phyloP scores from a whole-genome alignment of 2,329 filamentous ascomycete genomes.

The Graphilbum fragrans region DNA sequence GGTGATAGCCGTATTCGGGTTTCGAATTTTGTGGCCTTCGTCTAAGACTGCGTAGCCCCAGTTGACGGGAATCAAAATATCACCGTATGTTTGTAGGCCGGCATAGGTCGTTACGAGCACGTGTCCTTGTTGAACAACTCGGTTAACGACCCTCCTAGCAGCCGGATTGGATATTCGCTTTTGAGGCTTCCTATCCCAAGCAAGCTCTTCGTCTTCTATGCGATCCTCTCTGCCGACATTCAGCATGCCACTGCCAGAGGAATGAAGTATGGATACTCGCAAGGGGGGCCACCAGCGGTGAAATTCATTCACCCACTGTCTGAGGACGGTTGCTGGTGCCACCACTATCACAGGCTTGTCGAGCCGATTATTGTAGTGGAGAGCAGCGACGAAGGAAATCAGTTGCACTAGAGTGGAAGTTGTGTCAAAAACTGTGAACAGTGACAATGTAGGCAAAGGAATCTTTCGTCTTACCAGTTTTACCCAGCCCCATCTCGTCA shows the following conservation, averaged over 20 bases:
- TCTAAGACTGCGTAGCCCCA: slow-evolving; percentile 95
- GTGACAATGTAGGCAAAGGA: too few species aligned
- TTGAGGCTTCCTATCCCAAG: slow-evolving; percentile 26
- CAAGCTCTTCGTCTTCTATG: slow-evolving; percentile 41
- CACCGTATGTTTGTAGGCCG: slow-evolving; percentile 83
- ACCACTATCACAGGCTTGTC: slow-evolving; percentile 81
- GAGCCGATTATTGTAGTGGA: slow-evolving; percentile 84
- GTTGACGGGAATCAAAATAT: slow-evolving; percentile 67
- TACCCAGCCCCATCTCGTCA: slow-evolving; percentile 98
- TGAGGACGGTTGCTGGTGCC: slow-evolving; percentile 85
- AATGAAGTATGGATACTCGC: slow-evolving; percentile 86
- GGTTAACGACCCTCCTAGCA: slow-evolving; percentile 69
- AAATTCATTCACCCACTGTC: slow-evolving; percentile 98
- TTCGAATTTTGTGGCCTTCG: slow-evolving; percentile 96
- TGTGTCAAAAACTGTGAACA: not conserved
- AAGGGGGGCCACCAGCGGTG: slow-evolving; percentile 99
- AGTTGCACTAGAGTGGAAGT: slow-evolving; percentile 31
- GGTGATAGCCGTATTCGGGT: slow-evolving; percentile 89
- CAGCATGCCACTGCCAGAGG: slow-evolving; percentile 92
- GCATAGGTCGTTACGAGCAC: slow-evolving; percentile 93
- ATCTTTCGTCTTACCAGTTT: slow-evolving; percentile 49
- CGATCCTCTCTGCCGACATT: slow-evolving; percentile 57
- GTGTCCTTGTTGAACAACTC: slow-evolving; percentile 74
- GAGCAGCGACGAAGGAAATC: slow-evolving; percentile 70
- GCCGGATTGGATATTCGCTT: slow-evolving; percentile 46